Base-by-base conservation (phyloP, 129 eudicot species). In the Lonicera japonica region DNA sequence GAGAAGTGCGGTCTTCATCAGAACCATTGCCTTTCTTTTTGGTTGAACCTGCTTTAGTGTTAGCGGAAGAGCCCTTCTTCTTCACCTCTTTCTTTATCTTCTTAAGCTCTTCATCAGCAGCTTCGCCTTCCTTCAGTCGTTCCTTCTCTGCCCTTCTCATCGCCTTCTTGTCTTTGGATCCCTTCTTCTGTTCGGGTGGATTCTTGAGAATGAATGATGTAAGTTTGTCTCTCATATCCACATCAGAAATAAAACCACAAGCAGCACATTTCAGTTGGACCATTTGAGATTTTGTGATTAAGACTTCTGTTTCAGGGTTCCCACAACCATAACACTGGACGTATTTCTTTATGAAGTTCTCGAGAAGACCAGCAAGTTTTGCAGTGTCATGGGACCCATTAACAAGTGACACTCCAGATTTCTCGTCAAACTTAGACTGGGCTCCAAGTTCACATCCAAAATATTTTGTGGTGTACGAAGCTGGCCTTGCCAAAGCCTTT, bases 361-460 rank as follows among this genome's bases (percentile, higher is more conserved):
- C 95, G 13, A 87, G 88, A 39, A 87, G 83, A 21, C 78, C 86
- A 55, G 95, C 91, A 40, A 87, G 86, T 66, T 87, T 87, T 1
- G 80, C 55, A 19, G 95, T 83, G 57, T 87, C 95, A 54, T 87
- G 95, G 5, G 88, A 73, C 0, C 95, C 95, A 43, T 87, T 87
- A 16, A 87, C 91, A 38, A 75, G 88, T 13, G 95, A 59, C 3
- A 78, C 79, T 25, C 95, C 91, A 7, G 91, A 72, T 67, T 87
- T 87, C 63, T 87, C 95, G 54, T 87, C 91, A 69, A 87, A 87
- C 50, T 83, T 87, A 5, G 91, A 83, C 56, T 87, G 95, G 16
- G 95, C 90, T 20, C 95, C 90, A 19, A 83, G 83, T 58, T 87
- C 95, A 70, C 83, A 74, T 11, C 95, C 90, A 58, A 87, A 87